A percentile compares a stretch with the other conserved stretches of the same genome.
Conservation (phyloP, 495 filamentous ascomycete genomes). For the Amphirosellinia nigrospora region DNA sequence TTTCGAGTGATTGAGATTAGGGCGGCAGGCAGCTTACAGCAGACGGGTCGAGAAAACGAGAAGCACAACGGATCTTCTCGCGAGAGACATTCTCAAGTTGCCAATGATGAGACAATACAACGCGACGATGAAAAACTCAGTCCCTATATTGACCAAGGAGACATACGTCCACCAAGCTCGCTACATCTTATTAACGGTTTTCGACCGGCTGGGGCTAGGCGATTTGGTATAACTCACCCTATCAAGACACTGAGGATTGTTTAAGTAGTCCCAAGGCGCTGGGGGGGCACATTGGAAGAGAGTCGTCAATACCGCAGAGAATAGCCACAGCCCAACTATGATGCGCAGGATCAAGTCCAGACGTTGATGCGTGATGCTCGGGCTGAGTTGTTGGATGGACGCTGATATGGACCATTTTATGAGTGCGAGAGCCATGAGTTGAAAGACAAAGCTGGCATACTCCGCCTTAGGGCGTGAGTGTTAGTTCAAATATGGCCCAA, state of each 20-base stretch:
- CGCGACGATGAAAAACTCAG: slow-evolving; percentile 43
- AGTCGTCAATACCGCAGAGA: slow-evolving; percentile 36
- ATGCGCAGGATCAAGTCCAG: slow-evolving; percentile 36
- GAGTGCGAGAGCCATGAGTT: slow-evolving; percentile 38
- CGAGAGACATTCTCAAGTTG: slow-evolving; percentile 42
- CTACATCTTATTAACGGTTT: slow-evolving; percentile 25
- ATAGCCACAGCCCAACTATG: slow-evolving; percentile 37
- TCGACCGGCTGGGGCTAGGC: background rate
- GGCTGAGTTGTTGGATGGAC: slow-evolving; percentile 39
- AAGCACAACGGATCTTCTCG: slow-evolving; percentile 40
- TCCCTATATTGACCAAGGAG: slow-evolving; percentile 44
- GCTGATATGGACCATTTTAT: slow-evolving; percentile 46
- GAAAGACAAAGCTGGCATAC: slow-evolving; percentile 44
- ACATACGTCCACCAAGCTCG: slow-evolving; percentile 49
- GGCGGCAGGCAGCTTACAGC: slow-evolving; percentile 37
- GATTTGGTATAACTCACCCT: slow-evolving; percentile 33
- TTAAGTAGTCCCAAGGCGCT: slow-evolving; percentile 44
- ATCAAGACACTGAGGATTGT: slow-evolving; percentile 43
- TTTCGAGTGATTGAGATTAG: background rate
- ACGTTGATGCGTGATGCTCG: slow-evolving; percentile 33
- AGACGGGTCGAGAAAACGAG: slow-evolving; percentile 46
- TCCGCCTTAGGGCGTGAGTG: slow-evolving; percentile 35
- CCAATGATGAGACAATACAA: slow-evolving; percentile 45
- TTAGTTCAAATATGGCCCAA: background rate
- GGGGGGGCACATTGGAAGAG: slow-evolving; percentile 51